These are phyloP conservation scores for Emergomyces pasteurianus DNA, from an alignment of 2,329 filamentous ascomycete genomes.

Conservation along the genomic window DNA sequence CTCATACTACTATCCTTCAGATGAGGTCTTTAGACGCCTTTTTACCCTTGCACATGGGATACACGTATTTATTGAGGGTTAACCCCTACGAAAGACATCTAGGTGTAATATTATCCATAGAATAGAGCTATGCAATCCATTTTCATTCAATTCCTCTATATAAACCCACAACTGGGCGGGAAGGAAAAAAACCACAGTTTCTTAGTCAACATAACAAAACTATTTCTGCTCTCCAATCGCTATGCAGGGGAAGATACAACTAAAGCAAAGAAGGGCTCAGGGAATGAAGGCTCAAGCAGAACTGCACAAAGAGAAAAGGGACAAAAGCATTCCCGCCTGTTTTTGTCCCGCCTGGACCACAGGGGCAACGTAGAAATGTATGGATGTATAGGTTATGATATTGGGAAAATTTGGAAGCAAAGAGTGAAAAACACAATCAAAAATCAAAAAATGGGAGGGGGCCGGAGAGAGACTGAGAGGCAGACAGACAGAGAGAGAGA, in stretches of 20 bases:
- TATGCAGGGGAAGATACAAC: not conserved
- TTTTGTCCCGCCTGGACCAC: no score
- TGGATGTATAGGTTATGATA: no score
- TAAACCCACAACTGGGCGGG: not conserved
- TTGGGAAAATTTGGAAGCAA: no score
- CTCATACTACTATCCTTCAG: not conserved
- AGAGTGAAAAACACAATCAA: no score
- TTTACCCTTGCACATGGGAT: no score
- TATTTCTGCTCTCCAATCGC: not conserved
- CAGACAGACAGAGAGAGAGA: not conserved
- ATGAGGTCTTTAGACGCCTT: no score
- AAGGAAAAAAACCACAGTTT: not conserved
- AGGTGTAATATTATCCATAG: not conserved
- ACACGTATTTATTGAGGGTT: no score
- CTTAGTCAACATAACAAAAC: not conserved
- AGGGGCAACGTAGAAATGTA: no score
- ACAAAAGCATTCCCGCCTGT: not conserved
- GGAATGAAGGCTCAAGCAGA: not conserved
- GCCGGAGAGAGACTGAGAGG: no score
- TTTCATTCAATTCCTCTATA: not conserved
- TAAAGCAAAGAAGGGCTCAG: not conserved
- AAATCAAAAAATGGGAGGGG: no score
- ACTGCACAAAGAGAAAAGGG: not conserved
- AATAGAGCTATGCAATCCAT: not conserved
- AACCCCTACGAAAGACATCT: no score